phyloP scores from a whole-genome alignment of 164 flowering plant species.

The Berberis vulgaris region DNA sequence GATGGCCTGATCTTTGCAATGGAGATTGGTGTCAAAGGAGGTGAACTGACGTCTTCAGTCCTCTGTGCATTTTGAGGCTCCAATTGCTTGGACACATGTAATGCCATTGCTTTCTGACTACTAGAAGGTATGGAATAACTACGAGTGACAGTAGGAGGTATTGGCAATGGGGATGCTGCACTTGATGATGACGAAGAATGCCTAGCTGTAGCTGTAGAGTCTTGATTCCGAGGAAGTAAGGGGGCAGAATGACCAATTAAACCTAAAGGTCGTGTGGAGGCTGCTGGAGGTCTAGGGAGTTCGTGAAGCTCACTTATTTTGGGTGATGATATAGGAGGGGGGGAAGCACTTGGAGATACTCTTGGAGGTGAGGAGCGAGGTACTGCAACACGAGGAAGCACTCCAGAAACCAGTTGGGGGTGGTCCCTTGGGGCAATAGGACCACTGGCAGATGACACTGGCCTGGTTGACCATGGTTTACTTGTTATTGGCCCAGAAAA shows the following conservation, averaged over 20 bases:
- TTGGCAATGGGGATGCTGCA: conserved; percentile 61
- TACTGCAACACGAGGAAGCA: conserved; percentile 29
- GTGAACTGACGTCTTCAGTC: conserved; percentile 46
- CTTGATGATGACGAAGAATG: conserved; percentile 25
- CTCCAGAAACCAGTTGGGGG: conserved; percentile 39
- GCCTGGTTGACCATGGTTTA: conserved; percentile 32
- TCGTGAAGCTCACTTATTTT: conserved; percentile 92
- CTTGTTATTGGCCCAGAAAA: conserved; percentile 72
- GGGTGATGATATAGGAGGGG: conserved; percentile 56
- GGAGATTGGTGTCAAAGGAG: conserved; percentile 75
- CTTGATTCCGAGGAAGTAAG: conserved; percentile 37
- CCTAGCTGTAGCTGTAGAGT: conserved; percentile 21
- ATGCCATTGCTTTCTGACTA: conserved; percentile 45
- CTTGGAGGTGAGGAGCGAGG: conserved; percentile 42
- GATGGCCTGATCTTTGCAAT: conserved; percentile 31
- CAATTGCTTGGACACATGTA: conserved; percentile 34
- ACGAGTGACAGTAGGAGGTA: conserved; percentile 61
- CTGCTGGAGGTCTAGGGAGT: conserved; percentile 81
- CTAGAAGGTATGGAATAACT: conserved; percentile 89
- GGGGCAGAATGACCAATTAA: conserved; percentile 63
- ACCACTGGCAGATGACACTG: conserved; percentile 33
- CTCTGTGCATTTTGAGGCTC: conserved; percentile 29
- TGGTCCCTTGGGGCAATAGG: conserved; percentile 28
- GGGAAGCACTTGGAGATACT: conserved; percentile 52
- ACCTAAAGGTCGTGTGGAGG: conserved; percentile 23